Conservation (phyloP, 2,329 filamentous ascomycete genomes). For the Camillea tinctor region DNA sequence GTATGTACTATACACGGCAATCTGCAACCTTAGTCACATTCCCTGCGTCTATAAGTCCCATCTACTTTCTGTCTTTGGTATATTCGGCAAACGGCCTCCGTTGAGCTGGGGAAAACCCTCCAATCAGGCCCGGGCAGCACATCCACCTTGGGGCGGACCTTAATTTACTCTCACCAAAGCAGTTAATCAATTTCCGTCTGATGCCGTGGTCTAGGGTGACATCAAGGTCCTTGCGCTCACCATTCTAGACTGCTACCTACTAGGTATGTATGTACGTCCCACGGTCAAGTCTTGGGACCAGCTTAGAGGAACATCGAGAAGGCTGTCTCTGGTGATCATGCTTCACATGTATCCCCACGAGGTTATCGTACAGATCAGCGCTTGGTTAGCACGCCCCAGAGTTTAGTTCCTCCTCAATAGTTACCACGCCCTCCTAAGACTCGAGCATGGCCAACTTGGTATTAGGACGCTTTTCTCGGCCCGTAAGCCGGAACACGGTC, state of each 20-base stretch:
- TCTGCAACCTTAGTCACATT: background rate
- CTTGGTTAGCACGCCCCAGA: background rate
- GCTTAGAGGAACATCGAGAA: background rate
- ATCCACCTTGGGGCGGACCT: constrained; percentile 10
- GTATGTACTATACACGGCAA: background rate
- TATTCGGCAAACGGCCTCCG: constrained; percentile 25
- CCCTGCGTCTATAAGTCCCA: background rate
- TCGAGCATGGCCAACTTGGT: constrained; percentile 2
- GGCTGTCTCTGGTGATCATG: background rate
- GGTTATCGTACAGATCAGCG: background rate
- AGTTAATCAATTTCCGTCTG: constrained; percentile 10
- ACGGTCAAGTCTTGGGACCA: background rate
- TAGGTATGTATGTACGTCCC: no score
- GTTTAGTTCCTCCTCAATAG: background rate
- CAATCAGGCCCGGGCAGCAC: constrained; percentile 12
- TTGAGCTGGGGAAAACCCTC: constrained; percentile 24
- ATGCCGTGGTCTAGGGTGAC: constrained; percentile 1
- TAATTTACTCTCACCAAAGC: constrained; percentile 8
- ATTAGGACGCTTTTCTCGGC: constrained; percentile 11
- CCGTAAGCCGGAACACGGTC: constrained; percentile 18
- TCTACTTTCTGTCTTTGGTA: constrained; percentile 13
- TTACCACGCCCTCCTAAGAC: constrained; percentile 8
- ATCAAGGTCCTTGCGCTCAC: background rate
- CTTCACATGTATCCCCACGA: background rate
- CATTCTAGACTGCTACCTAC: background rate